phyloP scores from a whole-genome alignment of 1,139 yeast species.

The Neolecta irregularis region DNA sequence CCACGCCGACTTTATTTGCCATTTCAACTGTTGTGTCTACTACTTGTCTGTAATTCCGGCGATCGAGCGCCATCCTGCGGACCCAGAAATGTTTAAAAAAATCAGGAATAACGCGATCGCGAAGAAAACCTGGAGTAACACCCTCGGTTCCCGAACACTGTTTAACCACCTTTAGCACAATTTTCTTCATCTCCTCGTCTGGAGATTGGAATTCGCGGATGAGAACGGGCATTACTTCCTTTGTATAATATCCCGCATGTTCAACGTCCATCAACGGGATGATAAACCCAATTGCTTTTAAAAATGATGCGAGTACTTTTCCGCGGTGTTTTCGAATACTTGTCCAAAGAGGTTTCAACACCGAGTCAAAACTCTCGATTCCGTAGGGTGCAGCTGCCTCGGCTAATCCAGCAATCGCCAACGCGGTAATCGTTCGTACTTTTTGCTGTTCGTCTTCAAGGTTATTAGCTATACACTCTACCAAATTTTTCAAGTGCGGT shows the following conservation, averaged over 20 bases:
- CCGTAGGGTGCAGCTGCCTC: slow-evolving; percentile 86
- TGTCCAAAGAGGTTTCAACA: slow-evolving; percentile 63
- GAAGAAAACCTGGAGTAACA: slow-evolving; percentile 33
- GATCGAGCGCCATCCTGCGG: slow-evolving; percentile 36
- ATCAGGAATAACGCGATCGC: slow-evolving; percentile 40
- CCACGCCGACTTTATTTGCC: slow-evolving; percentile 52
- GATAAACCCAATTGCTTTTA: slow-evolving; percentile 64
- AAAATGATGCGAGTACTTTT: slow-evolving; percentile 54
- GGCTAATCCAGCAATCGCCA: slow-evolving; percentile 60
- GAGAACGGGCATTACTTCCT: slow-evolving; percentile 52
- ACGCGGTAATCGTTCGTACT: slow-evolving; percentile 56
- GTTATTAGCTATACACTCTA: slow-evolving; percentile 44
- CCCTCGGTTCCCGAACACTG: slow-evolving; percentile 42
- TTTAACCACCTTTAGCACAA: slow-evolving; percentile 48
- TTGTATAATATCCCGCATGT: slow-evolving; percentile 62
- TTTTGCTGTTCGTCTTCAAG: slow-evolving; percentile 57
- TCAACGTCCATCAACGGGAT: slow-evolving; percentile 81
- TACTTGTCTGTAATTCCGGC: slow-evolving; percentile 41
- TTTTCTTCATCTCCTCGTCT: slow-evolving; percentile 76
- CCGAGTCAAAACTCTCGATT: slow-evolving; percentile 63
- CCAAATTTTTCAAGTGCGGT: slow-evolving; percentile 55
- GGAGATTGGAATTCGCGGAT: slow-evolving; percentile 64
- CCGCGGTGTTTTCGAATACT: slow-evolving; percentile 73
- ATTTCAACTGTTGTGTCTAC: slow-evolving; percentile 58
- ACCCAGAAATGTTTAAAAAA: slow-evolving; percentile 66